Evolutionary conservation across 148 eudicot genomes (phyloP).

Genomic region (Suaeda aralocaspica): DNA sequence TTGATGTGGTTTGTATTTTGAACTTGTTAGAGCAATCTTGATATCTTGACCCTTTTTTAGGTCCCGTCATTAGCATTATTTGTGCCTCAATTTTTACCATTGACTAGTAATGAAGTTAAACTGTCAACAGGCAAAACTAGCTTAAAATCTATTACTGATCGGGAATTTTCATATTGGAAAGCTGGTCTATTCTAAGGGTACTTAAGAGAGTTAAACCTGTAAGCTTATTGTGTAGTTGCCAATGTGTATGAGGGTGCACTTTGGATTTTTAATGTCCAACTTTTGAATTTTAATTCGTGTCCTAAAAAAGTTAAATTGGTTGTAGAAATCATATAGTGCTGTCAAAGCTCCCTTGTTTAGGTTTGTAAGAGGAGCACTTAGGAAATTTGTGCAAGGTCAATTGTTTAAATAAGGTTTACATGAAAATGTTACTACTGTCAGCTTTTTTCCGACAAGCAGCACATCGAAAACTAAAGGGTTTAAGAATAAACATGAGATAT

Average conservation of each 20-base stretch:
- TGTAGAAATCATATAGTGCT: not conserved
- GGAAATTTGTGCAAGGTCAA: not conserved
- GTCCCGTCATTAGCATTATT: not conserved
- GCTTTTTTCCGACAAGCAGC: too few species aligned
- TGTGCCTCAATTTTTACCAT: not conserved
- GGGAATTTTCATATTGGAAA: not conserved
- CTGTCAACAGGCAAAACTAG: too few species aligned
- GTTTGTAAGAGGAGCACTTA: not conserved
- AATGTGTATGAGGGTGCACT: not conserved
- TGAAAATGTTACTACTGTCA: not conserved
- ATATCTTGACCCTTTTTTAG: not conserved
- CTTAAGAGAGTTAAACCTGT: not conserved
- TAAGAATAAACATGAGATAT: not conserved
- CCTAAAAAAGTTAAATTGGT: not conserved
- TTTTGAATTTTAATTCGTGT: not conserved
- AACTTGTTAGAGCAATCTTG: not conserved
- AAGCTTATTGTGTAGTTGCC: not conserved
- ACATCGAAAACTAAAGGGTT: not conserved
- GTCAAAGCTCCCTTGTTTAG: not conserved
- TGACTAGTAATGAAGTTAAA: not conserved
- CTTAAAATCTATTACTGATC: not conserved
- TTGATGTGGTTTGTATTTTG: slow-evolving; percentile 74
- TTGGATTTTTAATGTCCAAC: not conserved
- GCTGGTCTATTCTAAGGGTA: not conserved
- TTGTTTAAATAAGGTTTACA: not conserved